Conservation (phyloP, 257 asterid genomes). For the Nicotiana paniculata region DNA sequence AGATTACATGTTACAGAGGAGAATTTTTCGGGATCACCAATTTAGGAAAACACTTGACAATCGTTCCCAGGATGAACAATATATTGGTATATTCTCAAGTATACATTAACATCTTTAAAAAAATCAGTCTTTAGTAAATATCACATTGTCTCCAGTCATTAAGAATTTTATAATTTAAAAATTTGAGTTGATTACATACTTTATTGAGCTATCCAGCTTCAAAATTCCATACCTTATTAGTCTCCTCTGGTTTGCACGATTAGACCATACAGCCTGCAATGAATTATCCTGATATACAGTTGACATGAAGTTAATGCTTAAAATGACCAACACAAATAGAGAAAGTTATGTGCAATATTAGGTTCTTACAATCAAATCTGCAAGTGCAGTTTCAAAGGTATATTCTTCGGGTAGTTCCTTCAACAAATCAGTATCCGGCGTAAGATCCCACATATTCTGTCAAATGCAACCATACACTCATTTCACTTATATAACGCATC, state of each 20-base stretch:
- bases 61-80: not conserved
- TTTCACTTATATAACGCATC: not conserved
- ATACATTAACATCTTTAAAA: not conserved
- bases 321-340: not conserved
- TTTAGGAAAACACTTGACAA: not conserved
- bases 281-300: slow-evolving; percentile 56
- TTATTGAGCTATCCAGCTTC: not conserved
- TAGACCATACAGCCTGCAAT: slow-evolving; percentile 77
- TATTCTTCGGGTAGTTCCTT: slow-evolving; percentile 66
- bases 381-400: slow-evolving; percentile 67
- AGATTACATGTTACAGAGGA: not conserved
- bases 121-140: not conserved
- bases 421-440: slow-evolving; percentile 61
- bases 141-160: not conserved
- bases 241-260: slow-evolving; percentile 25
- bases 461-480: slow-evolving; percentile 8
- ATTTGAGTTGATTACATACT: not conserved
- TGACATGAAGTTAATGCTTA: slow-evolving; percentile 5
- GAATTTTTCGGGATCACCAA: not conserved
- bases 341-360: not conserved
- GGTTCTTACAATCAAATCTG: slow-evolving; percentile 62
- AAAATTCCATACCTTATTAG: slow-evolving; percentile 40
- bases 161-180: not conserved
- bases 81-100: not conserved
- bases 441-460: slow-evolving; percentile 88